These are phyloP conservation scores for Pichia kluyveri DNA, from an alignment of 805 yeast genomes.

Conservation along the genomic window DNA sequence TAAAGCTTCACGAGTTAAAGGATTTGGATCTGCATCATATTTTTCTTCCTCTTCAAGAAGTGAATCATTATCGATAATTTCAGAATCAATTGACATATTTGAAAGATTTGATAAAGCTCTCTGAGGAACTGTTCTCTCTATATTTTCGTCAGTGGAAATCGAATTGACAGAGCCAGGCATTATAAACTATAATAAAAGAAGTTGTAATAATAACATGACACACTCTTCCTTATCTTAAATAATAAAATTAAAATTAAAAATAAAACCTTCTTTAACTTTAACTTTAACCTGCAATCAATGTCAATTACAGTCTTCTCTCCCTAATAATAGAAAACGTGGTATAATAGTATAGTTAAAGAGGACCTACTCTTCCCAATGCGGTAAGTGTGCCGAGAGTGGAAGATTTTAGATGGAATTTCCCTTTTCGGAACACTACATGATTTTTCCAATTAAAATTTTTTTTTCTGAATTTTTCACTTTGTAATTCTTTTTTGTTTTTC, in stretches of 20 bases:
- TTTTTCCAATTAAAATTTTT: not conserved
- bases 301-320: too few relatives aligned
- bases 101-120: constrained; percentile 18
- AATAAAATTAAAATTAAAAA: too few relatives aligned
- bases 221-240: too few relatives aligned
- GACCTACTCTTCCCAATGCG: too few relatives aligned
- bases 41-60: constrained; percentile 14
- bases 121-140: not conserved
- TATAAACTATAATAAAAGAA: not conserved
- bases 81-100: constrained; percentile 5
- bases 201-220: too few relatives aligned
- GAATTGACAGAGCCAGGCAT: not conserved
- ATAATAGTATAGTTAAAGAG: too few relatives aligned
- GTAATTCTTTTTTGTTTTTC: not conserved
- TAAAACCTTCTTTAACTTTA: too few relatives aligned
- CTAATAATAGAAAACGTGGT: not conserved
- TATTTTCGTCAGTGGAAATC: not conserved
- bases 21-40: constrained; percentile 17
- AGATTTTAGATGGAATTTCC: not conserved
- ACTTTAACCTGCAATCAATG: too few relatives aligned
- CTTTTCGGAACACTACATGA: not conserved
- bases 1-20: constrained; percentile 25
- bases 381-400: too few relatives aligned
- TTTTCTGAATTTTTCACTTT: not conserved
- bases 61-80: not conserved